Base-by-base conservation (phyloP, 768 basidiomycete species). In the Albatrellus ellisii region DNA sequence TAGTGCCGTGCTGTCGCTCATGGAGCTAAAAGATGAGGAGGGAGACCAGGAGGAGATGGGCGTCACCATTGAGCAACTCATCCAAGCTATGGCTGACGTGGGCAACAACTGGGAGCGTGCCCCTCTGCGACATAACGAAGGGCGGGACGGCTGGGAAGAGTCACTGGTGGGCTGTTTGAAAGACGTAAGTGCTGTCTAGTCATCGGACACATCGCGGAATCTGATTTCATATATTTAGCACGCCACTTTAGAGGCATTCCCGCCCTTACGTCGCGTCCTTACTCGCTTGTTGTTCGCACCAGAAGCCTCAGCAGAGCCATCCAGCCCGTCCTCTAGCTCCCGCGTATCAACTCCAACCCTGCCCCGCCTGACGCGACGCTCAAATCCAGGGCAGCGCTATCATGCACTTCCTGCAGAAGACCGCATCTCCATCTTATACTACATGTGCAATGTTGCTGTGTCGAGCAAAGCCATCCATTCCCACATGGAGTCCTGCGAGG, bases 401-500 rank as follows among this genome's bases (percentile, higher is more conserved):
- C 69, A 78, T 48, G 57, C 68, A 9, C 68, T 97, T 26, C 73
- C 83, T 17, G 67, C 81, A 6, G 68, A 68, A 39, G 87, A 94
- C 56, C 87, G 89, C 52, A 76, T 97, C 39, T 73, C 79, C 17
- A 82, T 97, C 50, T 59, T 99, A 36, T 68, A 77, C 2, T 97
- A 94, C 64, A 73, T 99, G 64, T 83, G 80, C 61, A 88, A 92
- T 54, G 62, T 92, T 39, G 90, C 82, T 1, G 75, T 91, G 20
- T 89, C 91, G 18, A 90, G 87, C 60, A 94, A 90, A 61, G 71
- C 77, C 8, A 78, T 97, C 17, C 85, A 91, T 55, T 61, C 71
- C 4, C 85, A 88, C 53, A 84, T 98, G 75, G 95, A 99, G 53
- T 72, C 76, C 34, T 88, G 86, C 53, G 90, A 92, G 54, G 75